Evolutionary conservation across 2,329 filamentous ascomycete genomes (phyloP).

Genomic region (Cytospora schulzeri): DNA sequence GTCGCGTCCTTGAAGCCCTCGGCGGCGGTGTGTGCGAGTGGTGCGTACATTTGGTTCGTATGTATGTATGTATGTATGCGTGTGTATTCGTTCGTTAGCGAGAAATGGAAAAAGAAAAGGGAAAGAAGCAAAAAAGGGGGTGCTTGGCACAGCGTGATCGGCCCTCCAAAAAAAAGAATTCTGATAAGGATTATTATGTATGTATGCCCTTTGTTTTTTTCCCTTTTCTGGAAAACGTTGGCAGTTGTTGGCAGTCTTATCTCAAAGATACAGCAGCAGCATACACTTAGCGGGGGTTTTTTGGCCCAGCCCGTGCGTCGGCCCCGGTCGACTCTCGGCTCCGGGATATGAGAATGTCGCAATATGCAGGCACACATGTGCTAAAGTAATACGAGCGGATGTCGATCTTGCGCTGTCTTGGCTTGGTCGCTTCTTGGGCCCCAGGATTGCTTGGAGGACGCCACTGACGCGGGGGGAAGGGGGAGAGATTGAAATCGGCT

Average conservation of each 20-base stretch:
- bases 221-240: background rate
- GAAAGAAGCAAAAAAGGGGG: no score
- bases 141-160: background rate
- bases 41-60: slow-evolving; percentile 27
- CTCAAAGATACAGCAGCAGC: no score
- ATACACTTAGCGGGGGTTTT: background rate
- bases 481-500: no score
- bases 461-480: no score
- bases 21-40: slow-evolving; percentile 37
- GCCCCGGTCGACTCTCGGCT: background rate
- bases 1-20: slow-evolving; percentile 67
- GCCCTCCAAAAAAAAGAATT: background rate
- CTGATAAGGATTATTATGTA: background rate
- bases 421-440: no score
- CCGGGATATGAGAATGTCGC: background rate
- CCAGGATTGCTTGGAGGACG: no score
- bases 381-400: no score
- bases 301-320: background rate
- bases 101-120: no score
- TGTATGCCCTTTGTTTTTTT: background rate
- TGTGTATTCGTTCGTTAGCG: no score
- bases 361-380: background rate
- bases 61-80: no score
- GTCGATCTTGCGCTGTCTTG: background rate
- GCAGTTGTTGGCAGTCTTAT: background rate